Evolutionary conservation across 768 basidiomycete species (phyloP), one percentile per base, ranked within the genome.

Genomic region (Boletus sp.): DNA sequence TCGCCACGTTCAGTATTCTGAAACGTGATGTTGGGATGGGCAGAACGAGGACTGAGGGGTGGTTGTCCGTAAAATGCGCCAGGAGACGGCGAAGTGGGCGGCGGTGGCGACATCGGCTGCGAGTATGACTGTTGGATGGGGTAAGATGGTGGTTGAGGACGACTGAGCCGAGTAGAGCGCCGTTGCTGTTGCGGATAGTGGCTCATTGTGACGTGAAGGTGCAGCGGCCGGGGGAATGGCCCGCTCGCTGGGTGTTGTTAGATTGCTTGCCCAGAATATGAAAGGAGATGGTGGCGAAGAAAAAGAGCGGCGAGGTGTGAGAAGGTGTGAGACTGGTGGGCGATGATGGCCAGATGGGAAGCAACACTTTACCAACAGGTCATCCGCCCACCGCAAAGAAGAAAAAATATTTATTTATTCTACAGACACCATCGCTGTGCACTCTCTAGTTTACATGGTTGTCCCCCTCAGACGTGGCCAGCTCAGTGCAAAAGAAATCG

Each of bases 1-100:
- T 89, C 88, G 45, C 88, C 88, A 64, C 79, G 80, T 67, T 91
- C 89, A 17, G 60, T 75, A 51, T 76, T 77, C 69, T 85, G 84
- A 66, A 92, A 92, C 34, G 85, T 85, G 25, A 92, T 84, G 60
- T 76, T 79, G 41, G 75, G 60, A 35, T 58, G 56, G 15, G n/a
- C 46, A 17, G 63, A 41, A 27, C 69, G 69, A 21, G 64, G 51
- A 45, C 38, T 59, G 47, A 51, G 21, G 39, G 56, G 47, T 30
- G 39, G 68, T 39, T 64, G 67, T 4, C 41, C 50, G n/a, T 69
- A 57, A 41, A 56, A 53, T 33, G 37, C 13, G 5, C 53, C 57
- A 7, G 61, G 53, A 21, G 62, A 37, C 2, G 58, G 54, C 9
- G 68, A 56, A 4, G 52, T 53, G 17, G 65, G 45, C 23, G 57